Evolutionary conservation across 2,329 filamentous ascomycete species (phyloP), one percentile per base, ranked within the genome.

Genomic region (Phoma sp.): DNA sequence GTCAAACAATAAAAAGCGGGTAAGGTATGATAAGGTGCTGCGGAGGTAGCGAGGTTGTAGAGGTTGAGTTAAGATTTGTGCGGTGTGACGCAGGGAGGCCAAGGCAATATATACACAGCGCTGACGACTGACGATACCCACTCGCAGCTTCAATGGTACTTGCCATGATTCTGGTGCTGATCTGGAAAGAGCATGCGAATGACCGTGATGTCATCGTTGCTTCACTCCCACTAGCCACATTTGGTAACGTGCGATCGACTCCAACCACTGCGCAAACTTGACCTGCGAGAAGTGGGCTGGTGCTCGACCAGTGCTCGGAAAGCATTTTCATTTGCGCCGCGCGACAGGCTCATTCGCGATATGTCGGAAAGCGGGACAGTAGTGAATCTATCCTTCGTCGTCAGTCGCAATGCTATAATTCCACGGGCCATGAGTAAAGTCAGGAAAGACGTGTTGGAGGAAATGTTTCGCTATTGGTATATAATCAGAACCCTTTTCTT

Each of bases 401-500:
- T 29, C 10, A 7, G 10, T 29, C 8, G 7, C 27, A 29, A 29
- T 9, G 10, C 27, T 12, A 10, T 9, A 12, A 10, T 9, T 9
- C 2, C 10, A 29, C 27, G 27, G 10, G 10, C 15, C 29, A 31
- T 3, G 29, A 31, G 12, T 3, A 1, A 13, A 13, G 6, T 35
- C 12, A 25, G 37, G 21, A 25, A 7, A 31, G 17, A 13, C 5
- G 12, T 12, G 7, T 21, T 43, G 46, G 46, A 55, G 41, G 37
- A 55, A 47, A 46, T 55, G 46, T 25, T 55, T 53, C 37, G 52
- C 27, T 55, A 51, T 55, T 55, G 52, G 52, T 55, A 55, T 51
- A 51, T 52, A 57, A 38, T 45, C 37, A 36, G 43, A 29, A 52
- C 32, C 49, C 54, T 37, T 45, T 29, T 51, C 22, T 49, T 51